These are phyloP conservation scores for Tagetes erecta DNA, from an alignment of 129 eudicot genomes.

Conservation along the genomic window DNA sequence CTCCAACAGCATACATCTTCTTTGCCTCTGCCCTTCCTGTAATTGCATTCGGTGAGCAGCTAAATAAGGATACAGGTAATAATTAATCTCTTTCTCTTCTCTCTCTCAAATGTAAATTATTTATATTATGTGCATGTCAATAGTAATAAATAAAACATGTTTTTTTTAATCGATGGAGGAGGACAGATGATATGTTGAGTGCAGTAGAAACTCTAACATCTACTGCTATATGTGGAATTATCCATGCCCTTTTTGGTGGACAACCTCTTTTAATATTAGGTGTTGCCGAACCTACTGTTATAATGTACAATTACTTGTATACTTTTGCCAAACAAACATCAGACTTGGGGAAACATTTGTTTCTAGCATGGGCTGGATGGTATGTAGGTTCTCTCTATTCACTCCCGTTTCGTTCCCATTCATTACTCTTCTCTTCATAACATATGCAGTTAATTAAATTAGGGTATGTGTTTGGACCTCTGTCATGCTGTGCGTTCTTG, in stretches of 20 bases:
- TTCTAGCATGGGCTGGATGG: slow-evolving; percentile 95
- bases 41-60: slow-evolving; percentile 91
- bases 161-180: slow-evolving; percentile 1
- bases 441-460: neutral
- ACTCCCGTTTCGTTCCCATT: neutral
- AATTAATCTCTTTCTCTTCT: neutral
- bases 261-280: slow-evolving; percentile 92
- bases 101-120: too few relatives aligned
- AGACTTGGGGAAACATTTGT: slow-evolving; percentile 56
- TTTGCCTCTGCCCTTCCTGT: slow-evolving; percentile 96
- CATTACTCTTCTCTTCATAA: too few relatives aligned
- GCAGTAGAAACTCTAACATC: slow-evolving; percentile 78
- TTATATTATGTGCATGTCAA: too few relatives aligned
- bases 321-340: slow-evolving; percentile 52
- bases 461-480: slow-evolving; percentile 98
- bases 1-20: slow-evolving; percentile 84
- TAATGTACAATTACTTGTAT: slow-evolving; percentile 73
- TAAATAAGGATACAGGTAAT: slow-evolving; percentile 81
- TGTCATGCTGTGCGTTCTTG: slow-evolving; percentile 60
- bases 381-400: slow-evolving; percentile 6
- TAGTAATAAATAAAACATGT: neutral
- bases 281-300: slow-evolving; percentile 92
- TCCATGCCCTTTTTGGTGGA: slow-evolving; percentile 84
- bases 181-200: slow-evolving; percentile 73
- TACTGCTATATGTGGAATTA: slow-evolving; percentile 85